Conservation (phyloP, 2,329 filamentous ascomycete genomes). For the Lasiodiplodia sp. region DNA sequence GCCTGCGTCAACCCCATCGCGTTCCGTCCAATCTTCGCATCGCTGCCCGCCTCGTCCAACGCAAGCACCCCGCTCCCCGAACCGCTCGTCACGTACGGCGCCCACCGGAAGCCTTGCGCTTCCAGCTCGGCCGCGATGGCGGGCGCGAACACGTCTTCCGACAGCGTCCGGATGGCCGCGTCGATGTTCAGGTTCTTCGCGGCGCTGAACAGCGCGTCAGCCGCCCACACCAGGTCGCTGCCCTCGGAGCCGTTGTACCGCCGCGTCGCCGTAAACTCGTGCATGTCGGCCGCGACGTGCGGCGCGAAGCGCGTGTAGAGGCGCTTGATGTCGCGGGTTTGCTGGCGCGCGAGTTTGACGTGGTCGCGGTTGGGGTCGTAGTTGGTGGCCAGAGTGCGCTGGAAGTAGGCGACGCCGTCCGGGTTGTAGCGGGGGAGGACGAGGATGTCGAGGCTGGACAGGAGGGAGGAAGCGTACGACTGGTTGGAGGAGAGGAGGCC, state of each 20-base stretch:
- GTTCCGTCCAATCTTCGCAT: constrained; percentile 48
- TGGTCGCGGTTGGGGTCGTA: constrained; percentile 49
- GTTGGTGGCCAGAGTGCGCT: constrained; percentile 45
- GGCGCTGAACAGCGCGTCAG: constrained; percentile 46
- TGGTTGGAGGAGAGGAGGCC: constrained; percentile 45
- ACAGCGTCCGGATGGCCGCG: constrained; percentile 42
- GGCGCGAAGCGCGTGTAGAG: constrained; percentile 43
- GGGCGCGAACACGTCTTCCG: constrained; percentile 44
- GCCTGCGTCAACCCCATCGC: constrained; percentile 47
- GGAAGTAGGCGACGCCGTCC: constrained; percentile 48
- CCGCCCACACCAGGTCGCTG: constrained; percentile 42
- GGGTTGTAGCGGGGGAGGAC: constrained; percentile 47
- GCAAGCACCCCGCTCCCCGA: constrained; percentile 35
- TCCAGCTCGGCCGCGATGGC: constrained; percentile 41
- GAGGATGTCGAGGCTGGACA: constrained; percentile 45
- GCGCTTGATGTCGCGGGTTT: constrained; percentile 45
- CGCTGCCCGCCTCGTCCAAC: constrained; percentile 45
- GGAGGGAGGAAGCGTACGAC: constrained; percentile 41
- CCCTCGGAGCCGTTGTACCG: constrained; percentile 34
- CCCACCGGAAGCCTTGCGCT: constrained; percentile 41
- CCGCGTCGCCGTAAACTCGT: constrained; percentile 43
- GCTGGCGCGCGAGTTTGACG: constrained; percentile 45
- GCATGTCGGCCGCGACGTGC: constrained; percentile 47
- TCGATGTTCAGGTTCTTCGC: constrained; percentile 50
- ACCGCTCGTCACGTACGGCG: constrained; percentile 44